A percentile compares a stretch with the other conserved stretches of the same genome.
phyloP scores from a whole-genome alignment of 2,329 filamentous ascomycete genomes.

The Fusarium phyllophilum region DNA sequence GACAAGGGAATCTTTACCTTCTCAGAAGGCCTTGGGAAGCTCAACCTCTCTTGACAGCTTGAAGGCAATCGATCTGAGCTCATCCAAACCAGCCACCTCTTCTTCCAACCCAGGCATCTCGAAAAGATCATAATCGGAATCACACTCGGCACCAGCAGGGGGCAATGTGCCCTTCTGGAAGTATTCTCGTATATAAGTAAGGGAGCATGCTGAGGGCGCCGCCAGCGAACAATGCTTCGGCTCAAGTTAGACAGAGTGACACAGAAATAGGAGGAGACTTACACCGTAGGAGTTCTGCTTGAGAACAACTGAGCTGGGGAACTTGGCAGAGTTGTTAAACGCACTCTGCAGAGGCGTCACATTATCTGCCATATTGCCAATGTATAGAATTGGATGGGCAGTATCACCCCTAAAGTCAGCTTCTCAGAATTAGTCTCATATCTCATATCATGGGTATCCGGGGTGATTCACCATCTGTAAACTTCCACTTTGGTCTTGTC shows the following conservation, averaged over 20 bases:
- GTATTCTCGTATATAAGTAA: conserved; percentile 53
- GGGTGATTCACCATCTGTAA: conserved; percentile 45
- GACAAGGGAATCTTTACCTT: background rate
- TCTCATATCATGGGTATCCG: background rate
- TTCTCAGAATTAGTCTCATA: conserved; percentile 16
- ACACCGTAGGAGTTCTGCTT: conserved; percentile 63
- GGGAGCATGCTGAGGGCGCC: conserved; percentile 57
- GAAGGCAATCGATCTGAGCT: conserved; percentile 31
- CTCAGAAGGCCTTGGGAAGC: conserved; percentile 27
- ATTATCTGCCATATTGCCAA: conserved; percentile 58
- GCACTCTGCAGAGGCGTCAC: conserved; percentile 60
- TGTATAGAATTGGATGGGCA: conserved; percentile 56
- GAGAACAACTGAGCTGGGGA: conserved; percentile 58
- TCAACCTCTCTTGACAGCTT: conserved; percentile 30
- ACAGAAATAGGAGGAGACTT: conserved; percentile 34
- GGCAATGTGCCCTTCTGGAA: conserved; percentile 60
- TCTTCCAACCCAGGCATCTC: conserved; percentile 39
- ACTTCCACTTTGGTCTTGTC: conserved; percentile 53
- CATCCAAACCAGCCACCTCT: conserved; percentile 19
- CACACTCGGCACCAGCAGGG: conserved; percentile 55
- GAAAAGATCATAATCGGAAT: conserved; percentile 57
- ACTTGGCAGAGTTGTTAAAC: conserved; percentile 55
- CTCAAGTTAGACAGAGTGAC: background rate
- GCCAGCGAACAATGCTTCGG: conserved; percentile 61
- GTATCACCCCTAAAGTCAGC: conserved; percentile 51